Percentiles rank a stretch among this genome's conserved stretches.
Evolutionary conservation across 1,284 basidiomycete species (phyloP).

Genomic region (Trichosporon sp.): DNA sequence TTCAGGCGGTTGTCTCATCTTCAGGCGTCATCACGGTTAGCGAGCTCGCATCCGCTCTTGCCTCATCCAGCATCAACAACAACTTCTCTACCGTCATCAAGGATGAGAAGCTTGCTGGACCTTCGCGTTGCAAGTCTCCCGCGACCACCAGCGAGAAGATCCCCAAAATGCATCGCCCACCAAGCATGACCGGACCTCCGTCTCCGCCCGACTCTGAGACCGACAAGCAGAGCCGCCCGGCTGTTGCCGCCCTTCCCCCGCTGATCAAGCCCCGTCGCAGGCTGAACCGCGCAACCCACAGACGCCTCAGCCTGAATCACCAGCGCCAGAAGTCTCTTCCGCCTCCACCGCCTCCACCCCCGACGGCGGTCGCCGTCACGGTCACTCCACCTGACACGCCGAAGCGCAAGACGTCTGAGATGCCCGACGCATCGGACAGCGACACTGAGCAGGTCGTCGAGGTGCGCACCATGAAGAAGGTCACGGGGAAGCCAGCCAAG

Average conservation of each 20-base stretch:
- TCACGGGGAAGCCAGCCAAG: neutral
- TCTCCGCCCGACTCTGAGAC: conserved; percentile 4
- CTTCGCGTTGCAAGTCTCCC: neutral
- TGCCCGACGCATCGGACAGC: neutral
- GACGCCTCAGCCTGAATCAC: conserved; percentile 1
- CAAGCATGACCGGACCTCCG: neutral
- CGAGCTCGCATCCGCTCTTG: neutral
- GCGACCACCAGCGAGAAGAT: neutral
- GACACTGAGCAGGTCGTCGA: neutral
- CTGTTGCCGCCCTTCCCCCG: neutral
- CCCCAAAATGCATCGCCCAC: neutral
- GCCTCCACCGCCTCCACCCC: neutral
- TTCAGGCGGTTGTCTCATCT: neutral
- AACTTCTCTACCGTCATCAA: neutral
- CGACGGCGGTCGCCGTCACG: neutral
- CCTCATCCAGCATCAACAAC: neutral
- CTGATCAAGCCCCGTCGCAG: conserved; percentile 1
- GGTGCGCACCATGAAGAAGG: neutral
- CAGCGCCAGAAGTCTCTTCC: neutral
- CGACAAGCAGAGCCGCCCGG: neutral
- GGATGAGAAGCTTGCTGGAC: neutral
- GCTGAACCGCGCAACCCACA: neutral
- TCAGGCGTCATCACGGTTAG: neutral
- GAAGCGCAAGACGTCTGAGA: neutral
- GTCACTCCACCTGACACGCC: neutral